Evolutionary conservation across 495 filamentous ascomycete genomes (phyloP).

Genomic region (Clavariopsis aquatica): DNA sequence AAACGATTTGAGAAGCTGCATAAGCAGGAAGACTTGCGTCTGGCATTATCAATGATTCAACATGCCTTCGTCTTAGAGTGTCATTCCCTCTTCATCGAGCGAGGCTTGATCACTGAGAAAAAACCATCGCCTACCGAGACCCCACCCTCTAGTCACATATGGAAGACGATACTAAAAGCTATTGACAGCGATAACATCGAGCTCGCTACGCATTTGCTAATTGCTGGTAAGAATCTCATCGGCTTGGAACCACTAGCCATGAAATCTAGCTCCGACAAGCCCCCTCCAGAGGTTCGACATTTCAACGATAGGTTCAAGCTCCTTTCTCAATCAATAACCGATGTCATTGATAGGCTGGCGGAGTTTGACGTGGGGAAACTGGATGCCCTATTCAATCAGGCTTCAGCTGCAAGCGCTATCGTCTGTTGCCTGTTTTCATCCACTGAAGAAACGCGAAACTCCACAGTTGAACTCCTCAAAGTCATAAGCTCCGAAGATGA

Average conservation of each 20-base stretch:
- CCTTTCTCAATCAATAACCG: constrained; percentile 66
- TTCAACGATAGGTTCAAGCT: constrained; percentile 76
- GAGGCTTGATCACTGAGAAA: constrained; percentile 61
- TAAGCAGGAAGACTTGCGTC: constrained; percentile 38
- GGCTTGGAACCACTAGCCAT: constrained; percentile 70
- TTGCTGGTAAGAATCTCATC: constrained; percentile 66
- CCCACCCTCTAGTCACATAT: constrained; percentile 67
- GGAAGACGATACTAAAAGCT: constrained; percentile 71
- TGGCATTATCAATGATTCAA: constrained; percentile 62
- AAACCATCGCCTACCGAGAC: constrained; percentile 66
- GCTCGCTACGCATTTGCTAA: constrained; percentile 69
- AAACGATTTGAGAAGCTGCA: constrained; percentile 16
- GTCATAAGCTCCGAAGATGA: constrained; percentile 68
- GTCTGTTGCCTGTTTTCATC: constrained; percentile 69
- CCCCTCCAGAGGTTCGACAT: constrained; percentile 56
- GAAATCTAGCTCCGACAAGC: constrained; percentile 49
- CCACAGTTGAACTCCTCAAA: constrained; percentile 77
- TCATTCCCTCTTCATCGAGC: constrained; percentile 70
- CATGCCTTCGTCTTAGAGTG: constrained; percentile 74
- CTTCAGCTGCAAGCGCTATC: constrained; percentile 64
- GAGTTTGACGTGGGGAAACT: constrained; percentile 70
- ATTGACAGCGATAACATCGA: constrained; percentile 63
- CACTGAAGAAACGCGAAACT: constrained; percentile 69
- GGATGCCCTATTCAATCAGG: constrained; percentile 62
- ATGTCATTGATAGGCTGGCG: constrained; percentile 71